Base-by-base conservation (phyloP, 495 filamentous ascomycete genomes). In the Staphylotrichum longicolle region DNA sequence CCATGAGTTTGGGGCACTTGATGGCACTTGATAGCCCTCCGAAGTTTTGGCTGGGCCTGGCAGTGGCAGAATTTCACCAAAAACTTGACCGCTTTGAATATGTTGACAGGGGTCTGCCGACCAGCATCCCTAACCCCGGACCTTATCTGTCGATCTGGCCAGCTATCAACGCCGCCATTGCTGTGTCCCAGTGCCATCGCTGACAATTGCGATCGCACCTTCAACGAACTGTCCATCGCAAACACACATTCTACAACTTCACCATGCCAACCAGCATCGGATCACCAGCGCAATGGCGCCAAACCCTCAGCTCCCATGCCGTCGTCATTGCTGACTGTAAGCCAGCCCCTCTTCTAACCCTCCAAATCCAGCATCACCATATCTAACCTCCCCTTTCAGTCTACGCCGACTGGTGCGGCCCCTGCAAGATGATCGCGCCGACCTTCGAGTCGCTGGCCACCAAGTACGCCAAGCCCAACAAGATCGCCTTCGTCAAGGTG, bases 371-470 rank as follows among this genome's bases (percentile, higher is more conserved):
- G 20, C 20, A 27, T 27, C 20, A 27, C 20, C 20, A 27, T 27
- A 27, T 27, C 45, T 33, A n/a, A 8, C 30, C 35, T 20, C 10
- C 12, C 12, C 15, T 5, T 47, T 3, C 41, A 81, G 79, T 88
- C 73, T 86, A 85, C 64, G 85, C 85, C 66, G 83, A 85, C 70
- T 89, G 85, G 86, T 89, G 86, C 73, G 85, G 83, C 8, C 85
- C 87, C 33, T 89, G 87, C 81, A 85, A 87, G 67, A 80, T 83
- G 72, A 87, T 90, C 68, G 80, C 83, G 32, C 87, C 87, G n/a
- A 75, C 78, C 52, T 88, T 86, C 76, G 80, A 84, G 49, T 72
- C 76, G 35, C 83, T 88, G 33, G 78, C 85, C 34, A 70, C 74
- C 42, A 78, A 80, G 55, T 79, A 83, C 68, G 74, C 80, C 15